A percentile compares a stretch with the other conserved stretches of the same genome.
Evolutionary conservation across 805 yeast species (phyloP).

Genomic region (Teunomyces kruisii): DNA sequence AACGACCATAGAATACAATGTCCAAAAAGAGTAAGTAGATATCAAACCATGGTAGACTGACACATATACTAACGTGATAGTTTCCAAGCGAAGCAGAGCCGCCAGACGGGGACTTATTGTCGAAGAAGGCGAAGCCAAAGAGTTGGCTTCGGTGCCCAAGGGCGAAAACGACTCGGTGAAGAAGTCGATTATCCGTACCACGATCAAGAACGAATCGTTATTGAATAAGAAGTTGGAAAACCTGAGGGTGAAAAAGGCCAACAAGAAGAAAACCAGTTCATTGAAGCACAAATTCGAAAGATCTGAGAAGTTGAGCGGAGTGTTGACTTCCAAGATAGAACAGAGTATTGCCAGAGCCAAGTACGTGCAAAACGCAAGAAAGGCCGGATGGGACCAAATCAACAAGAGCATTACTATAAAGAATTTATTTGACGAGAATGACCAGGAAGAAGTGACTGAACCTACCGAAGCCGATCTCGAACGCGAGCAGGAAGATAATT

Average conservation of each 20-base stretch:
- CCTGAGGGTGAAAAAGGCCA: constrained; percentile 27
- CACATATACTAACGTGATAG: constrained; percentile 23
- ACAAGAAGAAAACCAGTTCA: constrained; percentile 31
- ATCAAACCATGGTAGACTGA: constrained; percentile 2
- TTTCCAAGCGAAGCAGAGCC: constrained; percentile 72
- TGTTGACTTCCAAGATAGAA: constrained; percentile 59
- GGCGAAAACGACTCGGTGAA: constrained; percentile 58
- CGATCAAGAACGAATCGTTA: constrained; percentile 63
- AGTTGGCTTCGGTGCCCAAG: constrained; percentile 55
- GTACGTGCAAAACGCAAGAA: constrained; percentile 60
- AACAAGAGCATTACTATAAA: constrained; percentile 47
- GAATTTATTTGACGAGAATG: constrained; percentile 7
- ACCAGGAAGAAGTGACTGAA: constrained; percentile 5
- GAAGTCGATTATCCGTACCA: constrained; percentile 64
- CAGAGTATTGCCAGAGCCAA: constrained; percentile 65
- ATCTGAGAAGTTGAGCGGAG: constrained; percentile 53
- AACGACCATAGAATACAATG: constrained; percentile 23
- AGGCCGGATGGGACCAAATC: constrained; percentile 71
- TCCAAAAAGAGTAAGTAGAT: constrained; percentile 39
- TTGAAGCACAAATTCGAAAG: constrained; percentile 43
- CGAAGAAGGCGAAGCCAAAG: constrained; percentile 47
- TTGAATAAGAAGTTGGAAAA: constrained; percentile 55
- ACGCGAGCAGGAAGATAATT: constrained; percentile 36
- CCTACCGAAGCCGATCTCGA: constrained; percentile 26
- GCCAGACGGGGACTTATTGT: constrained; percentile 65